Base-by-base conservation (phyloP, 192 early-diverging fungal species). In the Podila epigama region DNA sequence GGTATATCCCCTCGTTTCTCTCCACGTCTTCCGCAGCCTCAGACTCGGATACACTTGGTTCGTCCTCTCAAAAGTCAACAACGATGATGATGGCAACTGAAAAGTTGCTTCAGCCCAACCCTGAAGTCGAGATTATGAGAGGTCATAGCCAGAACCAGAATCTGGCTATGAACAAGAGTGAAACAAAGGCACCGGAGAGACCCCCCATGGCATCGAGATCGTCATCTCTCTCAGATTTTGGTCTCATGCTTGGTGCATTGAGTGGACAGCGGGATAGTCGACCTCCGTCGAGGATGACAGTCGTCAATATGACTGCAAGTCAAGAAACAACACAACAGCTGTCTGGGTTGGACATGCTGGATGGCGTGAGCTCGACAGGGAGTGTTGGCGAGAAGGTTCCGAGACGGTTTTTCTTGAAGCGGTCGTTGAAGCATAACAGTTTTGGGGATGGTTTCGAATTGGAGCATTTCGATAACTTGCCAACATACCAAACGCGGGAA, bases 381-480 rank as follows among this genome's bases (percentile, higher is more conserved):
- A 44, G 33, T 6, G 51, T 39, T 0, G n/a, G 41, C 4, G 72
- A 68, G 15, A 67, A 22, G 35, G 51, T 68, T 15, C 59, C 72
- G 0, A 20, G 60, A 13, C 58, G 64, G 1, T 33, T 67, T 18
- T 75, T 75, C 36, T 25, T 75, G 25, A 75, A 68, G 22, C 64
- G 60, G 4, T 75, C 72, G 5, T 59, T 64, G 5, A 68, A 63
- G 15, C 58, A 56, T 27, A 68, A 64, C 35, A 63, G 48, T 15
- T 75, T 75, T 55, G 59, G 72, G 18, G 72, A 75, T 52, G 72
- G 72, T 0, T 75, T 64, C 4, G 72, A 75, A 48, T 48, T 75
- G 6, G 72, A 75, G 6, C 64, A 63, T 10, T 51, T 75, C 40
- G 72, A 75, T 34, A 75, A 75, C n/a, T 33, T 75, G 53, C 65